Percentiles rank a stretch among this genome's conserved stretches.
Evolutionary conservation across 2,329 filamentous ascomycete species (phyloP).

Genomic region (Talaromyces islandicus): DNA sequence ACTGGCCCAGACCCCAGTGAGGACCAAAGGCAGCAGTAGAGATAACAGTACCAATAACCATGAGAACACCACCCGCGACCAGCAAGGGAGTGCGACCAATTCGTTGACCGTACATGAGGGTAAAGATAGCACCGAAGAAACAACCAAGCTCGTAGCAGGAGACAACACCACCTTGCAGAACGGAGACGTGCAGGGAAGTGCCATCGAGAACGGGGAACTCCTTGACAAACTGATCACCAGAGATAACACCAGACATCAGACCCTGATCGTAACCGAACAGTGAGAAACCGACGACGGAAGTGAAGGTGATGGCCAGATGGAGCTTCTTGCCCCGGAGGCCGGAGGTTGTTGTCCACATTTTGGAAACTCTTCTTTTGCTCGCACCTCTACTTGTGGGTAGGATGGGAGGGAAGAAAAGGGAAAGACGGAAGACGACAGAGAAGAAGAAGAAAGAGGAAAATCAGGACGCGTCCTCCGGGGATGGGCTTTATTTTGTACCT

Average conservation of each 20-base stretch:
- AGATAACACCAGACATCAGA: constrained; percentile 62
- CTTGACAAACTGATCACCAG: constrained; percentile 19
- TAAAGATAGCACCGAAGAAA: constrained; percentile 28
- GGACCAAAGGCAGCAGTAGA: constrained; percentile 17
- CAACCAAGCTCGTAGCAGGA: constrained; percentile 49
- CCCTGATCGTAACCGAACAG: constrained; percentile 61
- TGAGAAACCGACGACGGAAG: constrained; percentile 49
- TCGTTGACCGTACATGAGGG: constrained; percentile 21
- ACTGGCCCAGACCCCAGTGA: constrained; percentile 31
- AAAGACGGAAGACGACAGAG: neutral
- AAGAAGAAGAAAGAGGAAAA: neutral
- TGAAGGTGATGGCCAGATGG: constrained; percentile 21
- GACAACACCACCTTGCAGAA: constrained; percentile 47
- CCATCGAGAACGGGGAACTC: constrained; percentile 17
- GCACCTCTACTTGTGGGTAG: neutral
- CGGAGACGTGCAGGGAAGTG: constrained; percentile 22
- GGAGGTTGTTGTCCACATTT: constrained; percentile 26
- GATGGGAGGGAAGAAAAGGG: neutral
- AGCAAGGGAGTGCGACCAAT: constrained; percentile 34
- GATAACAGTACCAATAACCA: constrained; percentile 28
- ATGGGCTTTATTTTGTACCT: neutral
- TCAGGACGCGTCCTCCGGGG: neutral
- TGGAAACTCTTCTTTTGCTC: constrained; percentile 6
- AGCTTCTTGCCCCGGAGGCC: constrained; percentile 22
- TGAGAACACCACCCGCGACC: constrained; percentile 50